These are phyloP conservation scores for Diversispora eburnea DNA, from an alignment of 192 early-diverging fungal genomes.

Conservation along the genomic window DNA sequence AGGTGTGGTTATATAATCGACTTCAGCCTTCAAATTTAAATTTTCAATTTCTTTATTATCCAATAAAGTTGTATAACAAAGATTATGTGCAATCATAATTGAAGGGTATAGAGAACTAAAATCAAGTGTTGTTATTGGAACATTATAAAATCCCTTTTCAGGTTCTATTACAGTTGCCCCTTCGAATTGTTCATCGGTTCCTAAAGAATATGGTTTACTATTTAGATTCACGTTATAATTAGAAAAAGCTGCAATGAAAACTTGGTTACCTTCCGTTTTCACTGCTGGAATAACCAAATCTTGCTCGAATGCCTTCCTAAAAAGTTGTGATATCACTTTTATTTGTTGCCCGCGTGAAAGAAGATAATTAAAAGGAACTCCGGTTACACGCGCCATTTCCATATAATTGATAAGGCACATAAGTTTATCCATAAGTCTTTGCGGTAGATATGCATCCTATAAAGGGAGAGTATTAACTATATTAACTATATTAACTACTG, in stretches of 20 bases:
- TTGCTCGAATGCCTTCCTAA: slow-evolving; percentile 76
- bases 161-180: slow-evolving; percentile 98
- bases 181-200: slow-evolving; percentile 84
- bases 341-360: slow-evolving; percentile 94
- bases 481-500: neutral
- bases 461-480: neutral
- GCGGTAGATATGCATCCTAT: slow-evolving; percentile 88
- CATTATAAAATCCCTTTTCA: slow-evolving; percentile 85
- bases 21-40: slow-evolving; percentile 62
- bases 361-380: slow-evolving; percentile 92
- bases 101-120: slow-evolving; percentile 98
- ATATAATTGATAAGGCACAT: slow-evolving; percentile 96
- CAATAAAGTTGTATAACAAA: slow-evolving; percentile 92
- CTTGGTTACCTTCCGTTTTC: slow-evolving; percentile 61
- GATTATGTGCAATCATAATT: slow-evolving; percentile 99
- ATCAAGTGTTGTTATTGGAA: slow-evolving; percentile 97
- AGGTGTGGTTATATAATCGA: slow-evolving; percentile 87
- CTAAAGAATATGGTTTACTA: slow-evolving; percentile 32
- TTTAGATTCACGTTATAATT: neutral
- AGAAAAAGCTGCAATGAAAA: neutral
- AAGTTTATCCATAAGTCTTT: slow-evolving; percentile 92
- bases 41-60: slow-evolving; percentile 56
- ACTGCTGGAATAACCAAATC: slow-evolving; percentile 87
- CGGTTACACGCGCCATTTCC: slow-evolving; percentile 98
- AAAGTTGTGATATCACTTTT: slow-evolving; percentile 97